phyloP scores from a whole-genome alignment of 2,329 filamentous ascomycete genomes.

The Penicillium olsonii region DNA sequence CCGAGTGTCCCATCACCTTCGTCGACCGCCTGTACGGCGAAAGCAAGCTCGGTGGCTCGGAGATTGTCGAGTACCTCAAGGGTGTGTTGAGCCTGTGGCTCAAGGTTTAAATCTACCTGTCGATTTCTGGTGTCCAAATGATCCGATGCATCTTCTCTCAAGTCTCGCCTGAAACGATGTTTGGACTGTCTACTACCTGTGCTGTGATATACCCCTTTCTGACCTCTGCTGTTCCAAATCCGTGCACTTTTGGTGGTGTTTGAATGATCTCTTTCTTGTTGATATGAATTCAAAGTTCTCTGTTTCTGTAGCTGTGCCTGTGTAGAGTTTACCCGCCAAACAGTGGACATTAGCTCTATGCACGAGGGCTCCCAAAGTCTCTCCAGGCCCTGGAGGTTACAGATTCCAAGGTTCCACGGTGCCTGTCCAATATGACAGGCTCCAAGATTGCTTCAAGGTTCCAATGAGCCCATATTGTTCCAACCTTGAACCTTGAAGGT shows the following conservation, averaged over 20 bases:
- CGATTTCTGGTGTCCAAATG: neutral
- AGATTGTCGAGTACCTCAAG: conserved; percentile 96
- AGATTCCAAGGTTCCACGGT: too few relatives aligned
- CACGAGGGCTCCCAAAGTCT: too few relatives aligned
- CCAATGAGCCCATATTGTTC: too few relatives aligned
- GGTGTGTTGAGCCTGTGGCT: conserved; percentile 76
- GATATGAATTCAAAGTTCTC: conserved; percentile 16
- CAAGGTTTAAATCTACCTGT: conserved; percentile 59
- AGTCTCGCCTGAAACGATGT: conserved; percentile 10
- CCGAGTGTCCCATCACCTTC: conserved; percentile 94
- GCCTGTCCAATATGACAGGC: too few relatives aligned
- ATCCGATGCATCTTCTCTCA: conserved; percentile 10
- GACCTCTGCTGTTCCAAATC: conserved; percentile 16
- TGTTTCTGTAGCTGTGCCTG: conserved; percentile 1
- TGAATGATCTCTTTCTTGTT: conserved; percentile 16
- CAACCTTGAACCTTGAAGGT: too few relatives aligned
- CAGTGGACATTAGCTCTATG: too few relatives aligned
- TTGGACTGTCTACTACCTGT: conserved; percentile 15
- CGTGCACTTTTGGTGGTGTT: conserved; percentile 21
- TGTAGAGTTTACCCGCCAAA: too few relatives aligned
- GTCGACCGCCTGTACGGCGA: conserved; percentile 95
- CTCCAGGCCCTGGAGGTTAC: too few relatives aligned
- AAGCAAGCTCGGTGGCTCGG: conserved; percentile 88
- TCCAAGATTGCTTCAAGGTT: too few relatives aligned
- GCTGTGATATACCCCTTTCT: conserved; percentile 28